Conservation (phyloP, 768 basidiomycete genomes). For the Trametes cubensis region DNA sequence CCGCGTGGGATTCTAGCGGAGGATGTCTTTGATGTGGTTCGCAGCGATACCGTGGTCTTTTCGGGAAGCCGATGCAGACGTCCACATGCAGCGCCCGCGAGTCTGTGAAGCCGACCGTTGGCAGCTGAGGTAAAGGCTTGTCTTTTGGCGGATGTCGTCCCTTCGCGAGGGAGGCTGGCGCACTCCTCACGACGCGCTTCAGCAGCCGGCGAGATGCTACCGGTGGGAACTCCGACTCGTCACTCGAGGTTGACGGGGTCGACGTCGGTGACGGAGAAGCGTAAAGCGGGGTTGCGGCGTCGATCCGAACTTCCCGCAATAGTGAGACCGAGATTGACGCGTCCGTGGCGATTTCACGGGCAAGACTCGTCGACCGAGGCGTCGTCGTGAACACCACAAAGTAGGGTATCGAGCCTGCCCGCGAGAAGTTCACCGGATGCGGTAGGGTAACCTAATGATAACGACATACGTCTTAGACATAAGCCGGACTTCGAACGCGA, state of each 20-base stretch:
- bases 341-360: slow-evolving; percentile 69
- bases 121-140: slow-evolving; percentile 35
- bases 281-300: slow-evolving; percentile 38
- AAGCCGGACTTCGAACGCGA: slow-evolving; percentile 3
- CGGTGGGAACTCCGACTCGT: slow-evolving; percentile 41
- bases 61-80: slow-evolving; percentile 70
- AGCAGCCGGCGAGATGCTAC: slow-evolving; percentile 33
- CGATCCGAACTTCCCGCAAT: slow-evolving; percentile 59
- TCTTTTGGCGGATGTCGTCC: slow-evolving; percentile 13
- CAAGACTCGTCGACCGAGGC: slow-evolving; percentile 54
- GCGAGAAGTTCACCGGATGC: slow-evolving; percentile 60
- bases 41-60: slow-evolving; percentile 56
- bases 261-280: slow-evolving; percentile 44
- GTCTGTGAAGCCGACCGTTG: slow-evolving; percentile 39
- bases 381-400: slow-evolving; percentile 74
- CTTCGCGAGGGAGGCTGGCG: slow-evolving; percentile 20
- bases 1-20: slow-evolving; percentile 46
- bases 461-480: neutral
- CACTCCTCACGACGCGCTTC: slow-evolving; percentile 36
- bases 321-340: slow-evolving; percentile 72
- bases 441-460: slow-evolving; percentile 62
- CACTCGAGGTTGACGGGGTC: slow-evolving; percentile 44
- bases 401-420: slow-evolving; percentile 64
- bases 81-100: slow-evolving; percentile 50
- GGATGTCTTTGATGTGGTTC: slow-evolving; percentile 45